A percentile compares a stretch with the other conserved stretches of the same genome.
These are phyloP conservation scores for Tetrahymena borealis DNA, from an alignment of 73 alveolate genomes.

Conservation along the genomic window DNA sequence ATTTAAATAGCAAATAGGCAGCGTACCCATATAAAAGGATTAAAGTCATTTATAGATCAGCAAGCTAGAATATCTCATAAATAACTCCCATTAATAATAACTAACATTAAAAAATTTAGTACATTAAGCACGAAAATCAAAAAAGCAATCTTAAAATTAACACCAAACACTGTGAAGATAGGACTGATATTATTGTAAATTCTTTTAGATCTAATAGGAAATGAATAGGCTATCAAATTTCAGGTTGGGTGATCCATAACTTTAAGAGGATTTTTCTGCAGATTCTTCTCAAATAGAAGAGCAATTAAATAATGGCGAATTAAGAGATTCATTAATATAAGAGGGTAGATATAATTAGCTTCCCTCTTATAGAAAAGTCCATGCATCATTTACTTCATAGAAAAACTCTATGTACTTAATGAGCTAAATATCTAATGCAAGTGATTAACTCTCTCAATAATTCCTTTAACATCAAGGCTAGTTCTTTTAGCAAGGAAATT, in stretches of 20 bases:
- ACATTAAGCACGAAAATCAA: too few species aligned
- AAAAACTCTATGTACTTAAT: neutral
- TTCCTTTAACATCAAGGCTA: neutral
- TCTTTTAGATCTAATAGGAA: too few species aligned
- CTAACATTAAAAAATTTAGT: too few species aligned
- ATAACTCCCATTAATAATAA: too few species aligned
- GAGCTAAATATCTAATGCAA: neutral
- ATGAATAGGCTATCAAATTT: too few species aligned
- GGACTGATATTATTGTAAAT: too few species aligned
- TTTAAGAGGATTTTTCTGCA: neutral
- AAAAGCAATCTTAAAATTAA: too few species aligned
- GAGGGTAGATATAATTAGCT: neutral
- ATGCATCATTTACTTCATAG: neutral
- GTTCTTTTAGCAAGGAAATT: neutral
- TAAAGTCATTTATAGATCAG: too few species aligned
- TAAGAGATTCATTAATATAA: neutral
- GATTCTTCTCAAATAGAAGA: neutral
- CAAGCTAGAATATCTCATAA: too few species aligned
- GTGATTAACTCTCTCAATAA: neutral
- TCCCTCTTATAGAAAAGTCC: neutral
- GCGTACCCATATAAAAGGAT: too few species aligned
- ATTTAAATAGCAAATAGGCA: too few species aligned
- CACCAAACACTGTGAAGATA: too few species aligned
- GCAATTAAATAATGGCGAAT: neutral
- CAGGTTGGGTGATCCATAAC: neutral